Conservation (phyloP, 2,329 filamentous ascomycete species). For the Trichoderma sp. region DNA sequence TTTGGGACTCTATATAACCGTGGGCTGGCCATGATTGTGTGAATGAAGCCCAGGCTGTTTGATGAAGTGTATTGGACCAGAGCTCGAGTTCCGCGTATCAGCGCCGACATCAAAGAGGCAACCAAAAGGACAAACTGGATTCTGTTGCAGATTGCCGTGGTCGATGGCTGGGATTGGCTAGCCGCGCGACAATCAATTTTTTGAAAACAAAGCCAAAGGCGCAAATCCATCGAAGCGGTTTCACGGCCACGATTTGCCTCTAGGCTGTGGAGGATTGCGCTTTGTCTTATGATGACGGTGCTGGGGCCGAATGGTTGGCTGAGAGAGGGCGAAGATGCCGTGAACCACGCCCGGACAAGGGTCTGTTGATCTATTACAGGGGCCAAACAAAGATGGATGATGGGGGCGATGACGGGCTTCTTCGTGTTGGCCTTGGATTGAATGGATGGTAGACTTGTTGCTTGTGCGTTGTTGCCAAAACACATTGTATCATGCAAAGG, state of each 20-base stretch:
- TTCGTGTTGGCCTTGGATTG: neutral
- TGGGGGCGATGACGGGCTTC: neutral
- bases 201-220: neutral
- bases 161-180: slow-evolving; percentile 6
- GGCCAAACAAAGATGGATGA: neutral
- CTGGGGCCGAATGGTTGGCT: slow-evolving; percentile 1
- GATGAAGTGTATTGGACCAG: neutral
- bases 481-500: no score
- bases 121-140: neutral
- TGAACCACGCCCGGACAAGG: slow-evolving; percentile 8
- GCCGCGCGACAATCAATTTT: slow-evolving; percentile 5
- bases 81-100: neutral
- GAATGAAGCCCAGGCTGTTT: neutral
- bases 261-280: neutral
- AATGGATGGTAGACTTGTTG: no score
- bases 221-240: neutral
- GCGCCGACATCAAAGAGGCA: neutral
- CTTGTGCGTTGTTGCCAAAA: no score
- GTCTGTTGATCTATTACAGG: neutral
- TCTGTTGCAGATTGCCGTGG: slow-evolving; percentile 1
- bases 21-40: slow-evolving; percentile 7
- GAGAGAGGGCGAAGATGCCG: neutral
- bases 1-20: neutral
- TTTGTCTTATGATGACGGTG: slow-evolving; percentile 3
- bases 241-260: neutral